These are phyloP conservation scores for Vitis cinerea DNA, from an alignment of 164 flowering plant genomes.

Conservation along the genomic window DNA sequence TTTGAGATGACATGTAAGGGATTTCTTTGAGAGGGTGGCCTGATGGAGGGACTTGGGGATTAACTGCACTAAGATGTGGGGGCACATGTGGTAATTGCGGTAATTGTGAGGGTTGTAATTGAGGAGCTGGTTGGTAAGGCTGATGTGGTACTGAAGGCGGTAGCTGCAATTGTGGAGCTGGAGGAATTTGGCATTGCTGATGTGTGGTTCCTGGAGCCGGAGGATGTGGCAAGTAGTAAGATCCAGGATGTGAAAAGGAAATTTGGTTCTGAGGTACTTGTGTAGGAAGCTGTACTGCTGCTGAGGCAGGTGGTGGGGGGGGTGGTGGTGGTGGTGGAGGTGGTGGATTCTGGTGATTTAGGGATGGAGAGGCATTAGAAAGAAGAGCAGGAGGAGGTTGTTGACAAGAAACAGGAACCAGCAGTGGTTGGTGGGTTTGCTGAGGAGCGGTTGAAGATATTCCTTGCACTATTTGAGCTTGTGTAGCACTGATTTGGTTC, in stretches of 20 bases:
- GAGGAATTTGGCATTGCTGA: slow-evolving; percentile 3
- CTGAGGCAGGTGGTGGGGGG: neutral
- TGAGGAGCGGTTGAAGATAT: slow-evolving; percentile 8
- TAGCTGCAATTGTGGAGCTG: slow-evolving; percentile 14
- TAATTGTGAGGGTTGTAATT: slow-evolving; percentile 5
- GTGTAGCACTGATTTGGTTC: neutral
- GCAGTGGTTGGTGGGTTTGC: slow-evolving; percentile 8
- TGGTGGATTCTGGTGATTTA: slow-evolving; percentile 4
- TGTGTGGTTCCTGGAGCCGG: slow-evolving; percentile 3
- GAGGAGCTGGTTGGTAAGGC: slow-evolving; percentile 12
- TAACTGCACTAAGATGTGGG: slow-evolving; percentile 4
- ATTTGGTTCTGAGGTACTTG: slow-evolving; percentile 4
- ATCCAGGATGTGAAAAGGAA: slow-evolving; percentile 8
- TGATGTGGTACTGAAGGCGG: slow-evolving; percentile 12
- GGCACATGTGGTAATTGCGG: slow-evolving; percentile 4
- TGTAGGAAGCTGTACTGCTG: slow-evolving; percentile 12
- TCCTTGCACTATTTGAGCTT: slow-evolving; percentile 1
- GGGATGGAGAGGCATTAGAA: slow-evolving; percentile 2
- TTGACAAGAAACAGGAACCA: slow-evolving; percentile 8
- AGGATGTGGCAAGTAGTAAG: slow-evolving; percentile 6
- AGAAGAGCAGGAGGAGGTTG: slow-evolving; percentile 10
- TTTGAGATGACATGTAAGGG: slow-evolving; percentile 13
- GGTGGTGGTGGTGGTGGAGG: neutral
- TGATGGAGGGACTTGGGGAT: slow-evolving; percentile 7
- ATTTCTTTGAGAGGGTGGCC: slow-evolving; percentile 5